Percentiles rank a stretch among this genome's conserved stretches.
These are phyloP conservation scores for Amanita pseudoporphyria DNA, from an alignment of 768 basidiomycete genomes.

Conservation along the genomic window DNA sequence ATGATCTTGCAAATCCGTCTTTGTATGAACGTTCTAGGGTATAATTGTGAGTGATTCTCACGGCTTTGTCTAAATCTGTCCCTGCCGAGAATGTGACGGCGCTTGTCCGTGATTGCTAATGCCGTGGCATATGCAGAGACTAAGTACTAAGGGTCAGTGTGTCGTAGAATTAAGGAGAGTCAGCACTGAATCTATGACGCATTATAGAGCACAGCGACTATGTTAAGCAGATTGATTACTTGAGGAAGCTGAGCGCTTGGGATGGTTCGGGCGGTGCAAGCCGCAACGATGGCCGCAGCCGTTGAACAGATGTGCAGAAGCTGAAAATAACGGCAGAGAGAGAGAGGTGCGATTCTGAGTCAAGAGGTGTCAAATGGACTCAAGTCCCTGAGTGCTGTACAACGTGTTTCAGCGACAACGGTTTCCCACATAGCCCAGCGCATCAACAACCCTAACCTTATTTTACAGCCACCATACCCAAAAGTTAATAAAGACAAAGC, in stretches of 20 bases:
- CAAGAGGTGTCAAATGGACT: not conserved
- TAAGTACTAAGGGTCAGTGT: not conserved
- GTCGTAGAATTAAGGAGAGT: not conserved
- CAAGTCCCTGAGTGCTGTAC: constrained; percentile 4
- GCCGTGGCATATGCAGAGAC: not conserved
- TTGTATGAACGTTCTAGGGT: not conserved
- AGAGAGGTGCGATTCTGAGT: constrained; percentile 1
- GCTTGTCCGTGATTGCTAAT: not conserved
- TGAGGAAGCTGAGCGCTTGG: too few species aligned
- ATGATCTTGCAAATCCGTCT: not conserved
- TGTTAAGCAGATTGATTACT: too few species aligned
- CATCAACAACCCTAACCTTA: constrained; percentile 9
- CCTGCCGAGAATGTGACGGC: constrained; percentile 5
- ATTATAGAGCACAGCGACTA: too few species aligned
- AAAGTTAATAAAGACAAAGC: not conserved
- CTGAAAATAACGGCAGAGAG: not conserved
- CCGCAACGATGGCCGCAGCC: too few species aligned
- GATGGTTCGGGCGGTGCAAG: too few species aligned
- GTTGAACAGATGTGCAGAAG: not conserved
- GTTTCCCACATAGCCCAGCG: constrained; percentile 6
- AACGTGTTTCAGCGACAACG: constrained; percentile 6
- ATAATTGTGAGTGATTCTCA: not conserved
- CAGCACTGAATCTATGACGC: too few species aligned
- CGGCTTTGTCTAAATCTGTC: not conserved
- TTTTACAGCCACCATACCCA: not conserved